These are phyloP conservation scores for Kregervanrija fluxuum DNA, from an alignment of 805 yeast species.

Conservation along the genomic window DNA sequence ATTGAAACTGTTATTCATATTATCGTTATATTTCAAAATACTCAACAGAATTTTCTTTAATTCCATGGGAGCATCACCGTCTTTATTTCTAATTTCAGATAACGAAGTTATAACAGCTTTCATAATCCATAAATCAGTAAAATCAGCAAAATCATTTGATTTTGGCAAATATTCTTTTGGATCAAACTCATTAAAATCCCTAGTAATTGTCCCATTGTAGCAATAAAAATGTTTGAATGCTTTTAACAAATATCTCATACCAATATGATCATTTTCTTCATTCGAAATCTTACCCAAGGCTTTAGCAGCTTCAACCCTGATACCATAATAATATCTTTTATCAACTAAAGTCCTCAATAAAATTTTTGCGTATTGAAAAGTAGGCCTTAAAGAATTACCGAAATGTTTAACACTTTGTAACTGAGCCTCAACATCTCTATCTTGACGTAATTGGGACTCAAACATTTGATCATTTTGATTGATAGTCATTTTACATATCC, in stretches of 20 bases:
- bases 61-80: conserved; percentile 49
- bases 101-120: conserved; percentile 61
- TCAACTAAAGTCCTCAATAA: conserved; percentile 79
- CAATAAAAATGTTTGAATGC: conserved; percentile 69
- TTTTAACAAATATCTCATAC: conserved; percentile 62
- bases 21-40: conserved; percentile 76
- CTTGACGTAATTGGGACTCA: conserved; percentile 88
- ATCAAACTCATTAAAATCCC: conserved; percentile 22
- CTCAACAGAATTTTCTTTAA: conserved; percentile 60
- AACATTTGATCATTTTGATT: conserved; percentile 95
- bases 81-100: conserved; percentile 51
- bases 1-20: conserved; percentile 66
- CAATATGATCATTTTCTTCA: conserved; percentile 56
- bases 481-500: conserved; percentile 79
- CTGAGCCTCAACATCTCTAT: conserved; percentile 95
- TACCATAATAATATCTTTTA: conserved; percentile 77
- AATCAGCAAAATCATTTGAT: conserved; percentile 74
- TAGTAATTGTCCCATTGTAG: conserved; percentile 40
- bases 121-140: conserved; percentile 61
- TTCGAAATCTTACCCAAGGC: conserved; percentile 68
- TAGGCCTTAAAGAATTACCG: conserved; percentile 51
- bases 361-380: conserved; percentile 63
- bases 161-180: conserved; percentile 51
- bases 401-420: conserved; percentile 73
- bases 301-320: conserved; percentile 77